These are phyloP conservation scores for Tylopilus rubrobrunneus DNA, from an alignment of 768 basidiomycete species.

Conservation along the genomic window DNA sequence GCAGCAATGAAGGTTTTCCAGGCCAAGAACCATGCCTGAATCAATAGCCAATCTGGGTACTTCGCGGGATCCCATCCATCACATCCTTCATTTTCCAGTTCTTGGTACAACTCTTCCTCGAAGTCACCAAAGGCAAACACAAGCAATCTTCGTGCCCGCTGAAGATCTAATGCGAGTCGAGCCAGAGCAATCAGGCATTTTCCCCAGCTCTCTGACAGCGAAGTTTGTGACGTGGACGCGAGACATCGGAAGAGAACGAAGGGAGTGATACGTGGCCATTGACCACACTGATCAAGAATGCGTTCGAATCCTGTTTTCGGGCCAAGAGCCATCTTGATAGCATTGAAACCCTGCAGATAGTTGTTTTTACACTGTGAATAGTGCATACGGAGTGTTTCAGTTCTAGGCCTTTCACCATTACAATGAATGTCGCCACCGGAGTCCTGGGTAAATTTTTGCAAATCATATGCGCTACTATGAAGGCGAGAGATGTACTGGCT, in stretches of 20 bases:
- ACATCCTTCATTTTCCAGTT: neutral
- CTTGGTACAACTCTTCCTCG: neutral
- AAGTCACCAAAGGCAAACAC: neutral
- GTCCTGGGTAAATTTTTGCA: no score
- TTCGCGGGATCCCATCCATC: neutral
- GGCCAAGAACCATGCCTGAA: neutral
- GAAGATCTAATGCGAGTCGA: neutral
- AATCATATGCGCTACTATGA: neutral
- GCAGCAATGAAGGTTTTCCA: no score
- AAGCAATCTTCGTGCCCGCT: neutral
- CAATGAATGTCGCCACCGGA: no score
- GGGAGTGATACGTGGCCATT: slow-evolving; percentile 37
- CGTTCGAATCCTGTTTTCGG: slow-evolving; percentile 13
- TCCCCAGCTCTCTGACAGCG: slow-evolving; percentile 25
- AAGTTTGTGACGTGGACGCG: slow-evolving; percentile 15
- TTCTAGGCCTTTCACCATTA: slow-evolving; percentile 24
- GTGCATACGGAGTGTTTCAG: neutral
- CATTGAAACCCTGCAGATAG: neutral
- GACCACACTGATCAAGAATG: slow-evolving; percentile 15
- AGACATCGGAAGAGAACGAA: slow-evolving; percentile 26
- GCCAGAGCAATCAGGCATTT: slow-evolving; percentile 25
- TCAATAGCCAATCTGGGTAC: neutral
- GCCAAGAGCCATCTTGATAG: slow-evolving; percentile 4
- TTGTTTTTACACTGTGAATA: neutral
- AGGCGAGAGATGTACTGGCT: neutral